These are phyloP conservation scores for Stephanodiscus minutulus DNA, from an alignment of 108 stramenopile genomes.

Conservation along the genomic window DNA sequence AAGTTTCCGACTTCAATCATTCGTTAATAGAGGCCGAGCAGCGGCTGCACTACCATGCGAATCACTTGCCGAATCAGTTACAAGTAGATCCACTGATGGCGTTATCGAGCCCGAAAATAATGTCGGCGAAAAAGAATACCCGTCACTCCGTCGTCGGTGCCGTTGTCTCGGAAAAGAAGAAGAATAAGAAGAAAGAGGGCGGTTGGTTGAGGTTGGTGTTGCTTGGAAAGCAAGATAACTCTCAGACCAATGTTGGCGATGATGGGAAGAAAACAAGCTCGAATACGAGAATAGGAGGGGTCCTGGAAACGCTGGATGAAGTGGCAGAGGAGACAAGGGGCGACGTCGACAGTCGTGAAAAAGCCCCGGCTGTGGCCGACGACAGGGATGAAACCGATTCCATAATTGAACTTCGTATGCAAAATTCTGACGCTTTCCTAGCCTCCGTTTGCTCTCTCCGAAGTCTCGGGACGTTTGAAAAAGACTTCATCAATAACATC, in stretches of 20 bases:
- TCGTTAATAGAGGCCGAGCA: slow-evolving; percentile 15
- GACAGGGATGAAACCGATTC: slow-evolving; percentile 23
- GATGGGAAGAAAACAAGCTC: neutral
- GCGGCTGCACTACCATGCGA: slow-evolving; percentile 17
- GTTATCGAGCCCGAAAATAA: neutral
- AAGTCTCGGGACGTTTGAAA: slow-evolving; percentile 43
- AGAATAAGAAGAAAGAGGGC: neutral
- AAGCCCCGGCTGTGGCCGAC: neutral
- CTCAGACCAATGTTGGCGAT: neutral
- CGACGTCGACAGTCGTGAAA: neutral
- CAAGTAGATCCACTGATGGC: slow-evolving; percentile 13
- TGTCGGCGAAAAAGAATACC: neutral
- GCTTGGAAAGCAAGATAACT: neutral
- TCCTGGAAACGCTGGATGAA: slow-evolving; percentile 8
- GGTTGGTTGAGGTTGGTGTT: neutral
- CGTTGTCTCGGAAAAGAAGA: neutral
- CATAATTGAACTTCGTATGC: slow-evolving; percentile 20
- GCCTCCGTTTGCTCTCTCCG: slow-evolving; percentile 32
- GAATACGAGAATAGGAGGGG: neutral
- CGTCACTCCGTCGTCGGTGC: neutral
- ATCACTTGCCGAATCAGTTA: neutral
- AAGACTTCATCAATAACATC: slow-evolving; percentile 39
- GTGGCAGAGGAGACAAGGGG: neutral
- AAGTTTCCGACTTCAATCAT: slow-evolving; percentile 3
- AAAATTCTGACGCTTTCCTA: slow-evolving; percentile 19